Conservation (phyloP, 352 stramenopile species). For the Nothophytophthora sp. region DNA sequence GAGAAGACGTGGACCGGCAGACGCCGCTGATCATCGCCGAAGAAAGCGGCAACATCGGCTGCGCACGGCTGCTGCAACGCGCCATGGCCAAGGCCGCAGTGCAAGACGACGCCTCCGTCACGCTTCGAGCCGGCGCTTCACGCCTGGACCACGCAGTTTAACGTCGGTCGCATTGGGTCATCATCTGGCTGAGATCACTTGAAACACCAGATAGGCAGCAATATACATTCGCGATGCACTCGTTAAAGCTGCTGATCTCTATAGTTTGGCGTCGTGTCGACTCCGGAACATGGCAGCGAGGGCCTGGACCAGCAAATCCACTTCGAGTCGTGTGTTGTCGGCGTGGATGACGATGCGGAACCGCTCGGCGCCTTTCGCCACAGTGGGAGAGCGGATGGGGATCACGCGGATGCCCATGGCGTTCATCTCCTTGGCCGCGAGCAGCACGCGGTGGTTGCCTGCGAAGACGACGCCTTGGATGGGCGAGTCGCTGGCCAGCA, state of each 20-base stretch:
- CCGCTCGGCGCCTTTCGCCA: slow-evolving; percentile 93
- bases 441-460: slow-evolving; percentile 89
- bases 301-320: slow-evolving; percentile 67
- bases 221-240: no score
- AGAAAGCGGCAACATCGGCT: slow-evolving; percentile 78
- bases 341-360: slow-evolving; percentile 96
- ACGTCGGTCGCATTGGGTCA: no score
- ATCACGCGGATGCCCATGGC: slow-evolving; percentile 88
- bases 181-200: no score
- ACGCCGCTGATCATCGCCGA: slow-evolving; percentile 69
- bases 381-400: slow-evolving; percentile 95
- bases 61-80: slow-evolving; percentile 67
- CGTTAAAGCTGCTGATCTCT: slow-evolving; percentile 5
- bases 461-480: slow-evolving; percentile 96
- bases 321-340: slow-evolving; percentile 91
- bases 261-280: slow-evolving; percentile 32
- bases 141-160: slow-evolving; percentile 78
- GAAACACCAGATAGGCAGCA: no score
- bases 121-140: slow-evolving; percentile 50
- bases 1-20: slow-evolving; percentile 79
- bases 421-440: slow-evolving; percentile 70
- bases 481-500: slow-evolving; percentile 78
- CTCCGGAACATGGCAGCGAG: slow-evolving; percentile 49
- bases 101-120: slow-evolving; percentile 55
- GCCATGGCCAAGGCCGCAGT: slow-evolving; percentile 76